Percentiles rank a stretch among this genome's conserved stretches.
Evolutionary conservation across 2,329 filamentous ascomycete species (phyloP).

Genomic region (Fusarium buxicola): DNA sequence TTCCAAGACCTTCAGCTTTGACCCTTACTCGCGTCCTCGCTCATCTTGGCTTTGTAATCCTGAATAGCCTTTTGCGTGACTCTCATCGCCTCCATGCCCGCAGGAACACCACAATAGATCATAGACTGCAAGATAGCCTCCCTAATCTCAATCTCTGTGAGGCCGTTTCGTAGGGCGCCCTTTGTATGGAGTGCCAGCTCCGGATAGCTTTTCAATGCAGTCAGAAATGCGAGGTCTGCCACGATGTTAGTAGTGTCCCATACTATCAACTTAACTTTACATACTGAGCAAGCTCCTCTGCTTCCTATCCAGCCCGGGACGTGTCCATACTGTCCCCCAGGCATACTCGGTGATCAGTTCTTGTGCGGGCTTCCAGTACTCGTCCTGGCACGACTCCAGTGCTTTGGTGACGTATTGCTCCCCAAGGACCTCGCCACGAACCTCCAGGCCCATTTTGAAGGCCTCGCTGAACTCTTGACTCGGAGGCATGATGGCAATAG

Average conservation of each 20-base stretch:
- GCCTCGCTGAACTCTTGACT: conserved; percentile 16
- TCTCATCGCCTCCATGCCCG: conserved; percentile 34
- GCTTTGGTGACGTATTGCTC: conserved; percentile 38
- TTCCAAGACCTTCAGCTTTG: background rate
- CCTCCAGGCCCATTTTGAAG: conserved; percentile 18
- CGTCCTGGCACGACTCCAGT: conserved; percentile 20
- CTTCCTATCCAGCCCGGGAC: conserved; percentile 32
- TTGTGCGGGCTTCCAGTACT: conserved; percentile 35
- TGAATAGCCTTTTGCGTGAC: conserved; percentile 31
- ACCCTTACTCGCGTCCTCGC: background rate
- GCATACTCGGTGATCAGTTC: conserved; percentile 35
- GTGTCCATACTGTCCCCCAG: conserved; percentile 32
- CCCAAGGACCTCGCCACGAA: conserved; percentile 30
- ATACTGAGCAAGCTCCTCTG: conserved; percentile 35
- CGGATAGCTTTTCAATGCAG: conserved; percentile 26
- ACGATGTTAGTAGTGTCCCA: rapidly evolving
- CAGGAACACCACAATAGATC: conserved; percentile 34
- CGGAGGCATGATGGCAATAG: conserved; percentile 4
- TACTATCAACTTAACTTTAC: background rate
- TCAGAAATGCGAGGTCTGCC: conserved; percentile 31
- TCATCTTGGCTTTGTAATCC: conserved; percentile 5
- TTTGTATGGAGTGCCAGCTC: conserved; percentile 34
- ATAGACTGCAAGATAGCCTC: conserved; percentile 35
- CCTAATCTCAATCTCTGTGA: conserved; percentile 35
- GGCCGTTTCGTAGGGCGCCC: conserved; percentile 28